These are phyloP conservation scores for Fusarium torulosum DNA, from an alignment of 2,329 filamentous ascomycete genomes.

Conservation along the genomic window DNA sequence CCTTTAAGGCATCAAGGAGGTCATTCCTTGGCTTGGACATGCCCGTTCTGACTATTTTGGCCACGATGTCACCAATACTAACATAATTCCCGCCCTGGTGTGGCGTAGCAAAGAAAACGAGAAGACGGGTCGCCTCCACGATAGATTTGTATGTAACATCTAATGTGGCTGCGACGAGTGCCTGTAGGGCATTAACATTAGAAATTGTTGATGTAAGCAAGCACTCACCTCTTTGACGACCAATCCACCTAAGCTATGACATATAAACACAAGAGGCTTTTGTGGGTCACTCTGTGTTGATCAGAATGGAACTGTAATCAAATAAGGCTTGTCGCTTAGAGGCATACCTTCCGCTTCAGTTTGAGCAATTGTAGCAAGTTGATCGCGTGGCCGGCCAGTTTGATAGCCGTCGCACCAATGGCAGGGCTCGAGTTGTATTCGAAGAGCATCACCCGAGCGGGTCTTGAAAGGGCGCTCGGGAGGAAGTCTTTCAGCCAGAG, in stretches of 20 bases:
- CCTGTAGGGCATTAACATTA: not conserved
- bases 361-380: conserved; percentile 5
- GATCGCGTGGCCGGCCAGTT: not conserved
- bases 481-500: conserved; percentile 7
- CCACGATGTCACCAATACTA: not conserved
- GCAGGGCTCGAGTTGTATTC: conserved; percentile 4
- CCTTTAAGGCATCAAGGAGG: not conserved
- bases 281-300: not conserved
- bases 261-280: conserved; percentile 3
- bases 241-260: conserved; percentile 4
- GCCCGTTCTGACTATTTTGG: conserved; percentile 2
- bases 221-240: not conserved
- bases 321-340: not conserved
- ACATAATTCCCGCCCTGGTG: conserved; percentile 1
- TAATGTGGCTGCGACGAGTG: not conserved
- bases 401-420: not conserved
- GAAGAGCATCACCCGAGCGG: conserved; percentile 1
- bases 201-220: not conserved
- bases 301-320: not conserved
- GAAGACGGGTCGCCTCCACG: not conserved
- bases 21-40: conserved; percentile 1
- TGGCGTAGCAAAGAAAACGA: conserved; percentile 3
- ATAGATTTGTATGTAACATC: not conserved
- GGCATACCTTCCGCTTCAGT: not conserved
- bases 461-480: not conserved